A percentile compares a stretch with the other conserved stretches of the same genome.
These are phyloP conservation scores for Mycena floridula DNA, from an alignment of 768 basidiomycete species.

Conservation along the genomic window DNA sequence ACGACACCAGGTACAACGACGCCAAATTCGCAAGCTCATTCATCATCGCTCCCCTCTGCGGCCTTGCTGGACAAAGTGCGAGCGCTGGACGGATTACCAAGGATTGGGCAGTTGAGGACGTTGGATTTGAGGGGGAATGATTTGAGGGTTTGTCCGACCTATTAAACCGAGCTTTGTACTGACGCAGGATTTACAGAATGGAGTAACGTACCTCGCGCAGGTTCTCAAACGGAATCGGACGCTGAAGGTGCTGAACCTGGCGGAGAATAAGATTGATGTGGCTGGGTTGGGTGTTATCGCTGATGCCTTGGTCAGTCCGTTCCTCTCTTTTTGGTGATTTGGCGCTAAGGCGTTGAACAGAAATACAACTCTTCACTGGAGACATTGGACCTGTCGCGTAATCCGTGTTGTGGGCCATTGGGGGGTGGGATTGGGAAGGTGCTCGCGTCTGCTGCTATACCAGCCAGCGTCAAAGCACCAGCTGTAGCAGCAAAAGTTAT, in stretches of 20 bases:
- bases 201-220: slow-evolving; percentile 88
- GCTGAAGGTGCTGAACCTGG: slow-evolving; percentile 87
- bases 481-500: too few species aligned
- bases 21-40: neutral
- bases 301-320: slow-evolving; percentile 72
- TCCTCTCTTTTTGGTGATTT: neutral
- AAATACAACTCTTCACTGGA: slow-evolving; percentile 95
- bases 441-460: too few species aligned
- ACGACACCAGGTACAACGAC: too few species aligned
- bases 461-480: too few species aligned
- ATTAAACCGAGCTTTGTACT: slow-evolving; percentile 6
- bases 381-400: slow-evolving; percentile 88
- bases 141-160: too few species aligned
- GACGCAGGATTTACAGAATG: slow-evolving; percentile 50
- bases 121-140: slow-evolving; percentile 93
- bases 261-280: slow-evolving; percentile 91
- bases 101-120: slow-evolving; percentile 81
- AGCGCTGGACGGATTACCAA: slow-evolving; percentile 81
- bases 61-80: slow-evolving; percentile 84
- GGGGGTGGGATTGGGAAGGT: slow-evolving; percentile 15
- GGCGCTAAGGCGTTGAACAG: slow-evolving; percentile 32
- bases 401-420: slow-evolving; percentile 94
- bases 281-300: slow-evolving; percentile 74
- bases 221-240: slow-evolving; percentile 95
- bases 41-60: slow-evolving; percentile 54